Evolutionary conservation across 2,329 filamentous ascomycete genomes (phyloP).

Genomic region (Hypoxylon sp.): DNA sequence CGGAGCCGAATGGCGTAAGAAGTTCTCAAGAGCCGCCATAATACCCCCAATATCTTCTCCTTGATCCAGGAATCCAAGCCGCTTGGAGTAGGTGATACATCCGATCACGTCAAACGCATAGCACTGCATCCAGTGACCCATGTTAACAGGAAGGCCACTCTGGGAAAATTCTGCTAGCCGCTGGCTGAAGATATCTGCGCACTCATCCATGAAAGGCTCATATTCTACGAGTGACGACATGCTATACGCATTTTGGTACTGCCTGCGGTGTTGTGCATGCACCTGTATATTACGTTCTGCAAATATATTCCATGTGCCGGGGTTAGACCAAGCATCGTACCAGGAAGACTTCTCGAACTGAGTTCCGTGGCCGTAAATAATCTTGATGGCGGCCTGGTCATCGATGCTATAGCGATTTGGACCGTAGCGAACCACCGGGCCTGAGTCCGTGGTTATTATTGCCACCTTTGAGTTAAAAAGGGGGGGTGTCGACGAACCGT

Average conservation of each 20-base stretch:
- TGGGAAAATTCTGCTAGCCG: slow-evolving; percentile 48
- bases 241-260: slow-evolving; percentile 50
- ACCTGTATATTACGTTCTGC: slow-evolving; percentile 47
- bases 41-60: slow-evolving; percentile 52
- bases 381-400: slow-evolving; percentile 56
- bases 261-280: slow-evolving; percentile 47
- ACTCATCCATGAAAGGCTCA: slow-evolving; percentile 53
- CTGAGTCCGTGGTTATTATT: slow-evolving; percentile 32
- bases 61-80: slow-evolving; percentile 54
- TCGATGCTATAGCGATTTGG: slow-evolving; percentile 62
- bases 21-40: slow-evolving; percentile 36
- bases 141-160: slow-evolving; percentile 43
- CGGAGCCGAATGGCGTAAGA: background rate
- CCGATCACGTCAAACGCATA: slow-evolving; percentile 58
- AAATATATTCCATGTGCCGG: slow-evolving; percentile 44
- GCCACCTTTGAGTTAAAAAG: background rate
- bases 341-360: slow-evolving; percentile 53
- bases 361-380: slow-evolving; percentile 57
- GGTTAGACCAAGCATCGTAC: slow-evolving; percentile 48
- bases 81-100: slow-evolving; percentile 52
- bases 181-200: slow-evolving; percentile 48
- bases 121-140: slow-evolving; percentile 55
- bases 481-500: slow-evolving; percentile 41
- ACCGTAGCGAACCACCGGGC: slow-evolving; percentile 60
- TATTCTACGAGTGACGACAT: slow-evolving; percentile 54